Evolutionary conservation across 169 alveolate species (phyloP).

Genomic region (Eimeria tenella): DNA sequence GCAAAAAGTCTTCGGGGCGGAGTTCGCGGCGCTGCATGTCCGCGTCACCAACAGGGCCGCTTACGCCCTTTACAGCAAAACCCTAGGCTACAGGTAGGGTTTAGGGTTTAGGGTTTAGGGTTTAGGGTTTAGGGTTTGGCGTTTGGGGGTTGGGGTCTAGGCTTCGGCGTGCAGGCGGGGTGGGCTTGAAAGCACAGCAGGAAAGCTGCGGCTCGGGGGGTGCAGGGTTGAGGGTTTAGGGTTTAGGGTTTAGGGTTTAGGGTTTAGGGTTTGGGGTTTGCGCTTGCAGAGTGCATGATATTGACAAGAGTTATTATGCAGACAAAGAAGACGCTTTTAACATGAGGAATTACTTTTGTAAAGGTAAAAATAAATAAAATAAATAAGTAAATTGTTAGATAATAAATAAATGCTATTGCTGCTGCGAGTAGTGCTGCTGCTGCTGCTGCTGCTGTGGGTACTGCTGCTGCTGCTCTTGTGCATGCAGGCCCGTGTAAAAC

Average conservation of each 20-base stretch:
- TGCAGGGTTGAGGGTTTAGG: background rate
- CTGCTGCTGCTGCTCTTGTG: background rate
- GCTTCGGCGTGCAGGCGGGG: background rate
- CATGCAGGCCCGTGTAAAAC: background rate
- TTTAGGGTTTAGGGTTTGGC: background rate
- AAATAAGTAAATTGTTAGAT: background rate
- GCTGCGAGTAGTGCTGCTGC: background rate
- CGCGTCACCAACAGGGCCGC: constrained; percentile 95
- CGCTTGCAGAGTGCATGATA: constrained; percentile 63
- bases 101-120: background rate
- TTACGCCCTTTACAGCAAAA: constrained; percentile 90
- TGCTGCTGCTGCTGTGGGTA: background rate
- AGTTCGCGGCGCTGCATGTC: constrained; percentile 92
- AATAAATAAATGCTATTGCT: background rate
- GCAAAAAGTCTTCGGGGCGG: constrained; percentile 90
- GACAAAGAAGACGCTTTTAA: constrained; percentile 85
- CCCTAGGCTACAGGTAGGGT: constrained; percentile 87
- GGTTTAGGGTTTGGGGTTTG: background rate
- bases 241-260: background rate
- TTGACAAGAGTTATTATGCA: constrained; percentile 82
- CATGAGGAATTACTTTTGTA: constrained; percentile 75
- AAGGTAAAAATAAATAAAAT: background rate
- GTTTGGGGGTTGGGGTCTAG: background rate
- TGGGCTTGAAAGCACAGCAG: background rate
- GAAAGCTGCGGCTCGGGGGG: no score